Evolutionary conservation across 1,139 yeast genomes (phyloP).

Genomic region (Nadsonia commutata): DNA sequence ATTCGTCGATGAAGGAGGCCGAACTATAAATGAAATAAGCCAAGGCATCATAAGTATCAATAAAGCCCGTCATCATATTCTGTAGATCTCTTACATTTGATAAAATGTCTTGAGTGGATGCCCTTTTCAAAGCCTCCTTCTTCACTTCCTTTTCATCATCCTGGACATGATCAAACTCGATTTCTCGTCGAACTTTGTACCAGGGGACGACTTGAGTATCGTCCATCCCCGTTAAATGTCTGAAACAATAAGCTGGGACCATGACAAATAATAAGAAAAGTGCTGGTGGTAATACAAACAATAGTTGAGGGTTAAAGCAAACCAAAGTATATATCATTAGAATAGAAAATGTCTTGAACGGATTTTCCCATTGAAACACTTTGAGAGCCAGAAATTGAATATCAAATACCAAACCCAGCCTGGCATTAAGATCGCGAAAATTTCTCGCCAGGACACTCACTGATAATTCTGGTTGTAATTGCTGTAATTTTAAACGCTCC

Average conservation of each 20-base stretch:
- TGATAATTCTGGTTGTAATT: not conserved
- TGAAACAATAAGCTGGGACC: slow-evolving; percentile 53
- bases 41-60: slow-evolving; percentile 34
- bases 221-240: slow-evolving; percentile 34
- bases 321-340: slow-evolving; percentile 20
- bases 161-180: slow-evolving; percentile 4
- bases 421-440: not conserved
- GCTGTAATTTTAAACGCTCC: not conserved
- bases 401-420: not conserved
- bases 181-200: slow-evolving; percentile 1
- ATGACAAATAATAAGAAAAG: slow-evolving; percentile 43
- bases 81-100: slow-evolving; percentile 49
- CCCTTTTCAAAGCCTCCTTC: slow-evolving; percentile 6
- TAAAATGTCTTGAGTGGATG: slow-evolving; percentile 17
- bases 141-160: slow-evolving; percentile 8
- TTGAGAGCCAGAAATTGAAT: not conserved
- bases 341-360: slow-evolving; percentile 18
- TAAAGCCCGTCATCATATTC: slow-evolving; percentile 42
- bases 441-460: not conserved
- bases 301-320: slow-evolving; percentile 51
- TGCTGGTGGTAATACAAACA: slow-evolving; percentile 49
- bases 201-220: slow-evolving; percentile 2
- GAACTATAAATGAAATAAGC: slow-evolving; percentile 46
- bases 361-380: not conserved
- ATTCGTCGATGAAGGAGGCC: slow-evolving; percentile 65